A percentile compares a stretch with the other conserved stretches of the same genome.
These are phyloP conservation scores for Escallonia herrerae DNA, from an alignment of 129 eudicot genomes.

Conservation along the genomic window DNA sequence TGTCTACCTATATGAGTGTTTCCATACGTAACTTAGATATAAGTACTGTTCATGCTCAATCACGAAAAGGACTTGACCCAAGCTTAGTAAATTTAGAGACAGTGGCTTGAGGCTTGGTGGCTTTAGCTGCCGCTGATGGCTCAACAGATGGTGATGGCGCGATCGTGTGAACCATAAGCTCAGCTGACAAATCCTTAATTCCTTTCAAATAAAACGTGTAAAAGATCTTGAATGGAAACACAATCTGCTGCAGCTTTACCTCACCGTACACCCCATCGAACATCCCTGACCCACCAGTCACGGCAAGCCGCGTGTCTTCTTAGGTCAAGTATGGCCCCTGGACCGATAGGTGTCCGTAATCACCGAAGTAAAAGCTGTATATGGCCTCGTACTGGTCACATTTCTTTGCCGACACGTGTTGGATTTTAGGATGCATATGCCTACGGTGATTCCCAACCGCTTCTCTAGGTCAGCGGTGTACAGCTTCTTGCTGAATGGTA, in stretches of 20 bases:
- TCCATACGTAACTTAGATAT: too few species aligned
- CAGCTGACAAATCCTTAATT: slow-evolving; percentile 28
- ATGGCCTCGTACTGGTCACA: slow-evolving; percentile 41
- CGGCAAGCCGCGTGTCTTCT: too few species aligned
- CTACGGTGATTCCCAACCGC: slow-evolving; percentile 34
- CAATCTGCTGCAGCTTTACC: slow-evolving; percentile 34
- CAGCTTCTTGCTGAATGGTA: slow-evolving; percentile 38
- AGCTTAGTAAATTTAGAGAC: slow-evolving; percentile 24
- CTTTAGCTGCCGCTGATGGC: slow-evolving; percentile 36
- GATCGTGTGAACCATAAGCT: slow-evolving; percentile 24
- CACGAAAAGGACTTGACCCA: too few species aligned
- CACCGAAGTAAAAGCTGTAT: slow-evolving; percentile 42
- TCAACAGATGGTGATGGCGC: slow-evolving; percentile 29
- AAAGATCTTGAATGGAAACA: slow-evolving; percentile 36
- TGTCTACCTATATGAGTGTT: too few species aligned
- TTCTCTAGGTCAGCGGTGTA: slow-evolving; percentile 33
- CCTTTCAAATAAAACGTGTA: slow-evolving; percentile 41
- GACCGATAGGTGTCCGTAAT: slow-evolving; percentile 36
- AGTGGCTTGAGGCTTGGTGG: slow-evolving; percentile 22
- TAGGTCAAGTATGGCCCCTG: slow-evolving; percentile 44
- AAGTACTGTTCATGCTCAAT: too few species aligned
- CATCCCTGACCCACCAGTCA: slow-evolving; percentile 31
- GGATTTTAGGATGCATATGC: slow-evolving; percentile 28
- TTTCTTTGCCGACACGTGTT: slow-evolving; percentile 27
- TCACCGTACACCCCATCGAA: slow-evolving; percentile 34